Conservation (phyloP, 306 rosid species). For the Quercus engelmannii region DNA sequence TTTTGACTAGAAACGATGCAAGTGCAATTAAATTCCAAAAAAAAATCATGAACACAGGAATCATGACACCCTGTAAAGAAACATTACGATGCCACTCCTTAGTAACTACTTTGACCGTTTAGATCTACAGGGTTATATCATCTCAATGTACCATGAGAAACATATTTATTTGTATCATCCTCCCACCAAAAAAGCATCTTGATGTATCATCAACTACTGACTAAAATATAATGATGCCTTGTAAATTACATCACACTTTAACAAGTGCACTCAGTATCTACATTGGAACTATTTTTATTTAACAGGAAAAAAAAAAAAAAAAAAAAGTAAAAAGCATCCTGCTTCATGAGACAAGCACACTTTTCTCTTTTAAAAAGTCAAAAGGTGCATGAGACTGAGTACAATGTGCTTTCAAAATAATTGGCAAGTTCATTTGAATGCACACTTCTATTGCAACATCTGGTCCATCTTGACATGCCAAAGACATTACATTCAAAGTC, state of each 20-base stretch:
- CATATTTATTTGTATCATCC: not conserved
- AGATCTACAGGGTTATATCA: not conserved
- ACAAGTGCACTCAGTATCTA: not conserved
- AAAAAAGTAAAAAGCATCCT: not conserved
- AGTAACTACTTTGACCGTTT: not conserved
- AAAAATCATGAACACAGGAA: not conserved
- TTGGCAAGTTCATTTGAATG: no score
- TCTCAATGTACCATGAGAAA: not conserved
- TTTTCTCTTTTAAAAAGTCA: not conserved
- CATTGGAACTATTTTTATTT: no score
- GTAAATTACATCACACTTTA: not conserved
- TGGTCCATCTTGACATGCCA: no score
- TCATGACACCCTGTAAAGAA: not conserved
- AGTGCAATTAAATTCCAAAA: not conserved
- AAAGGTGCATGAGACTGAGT: not conserved
- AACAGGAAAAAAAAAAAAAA: no score
- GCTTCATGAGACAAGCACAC: not conserved
- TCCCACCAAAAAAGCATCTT: not conserved
- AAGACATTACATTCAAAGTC: no score
- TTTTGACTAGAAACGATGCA: not conserved
- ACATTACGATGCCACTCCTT: not conserved
- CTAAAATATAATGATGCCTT: not conserved
- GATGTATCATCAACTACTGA: not conserved
- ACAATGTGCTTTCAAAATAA: no score
- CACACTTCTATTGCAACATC: no score